phyloP scores from a whole-genome alignment of 805 yeast genomes.

The Yarrowia sp. region DNA sequence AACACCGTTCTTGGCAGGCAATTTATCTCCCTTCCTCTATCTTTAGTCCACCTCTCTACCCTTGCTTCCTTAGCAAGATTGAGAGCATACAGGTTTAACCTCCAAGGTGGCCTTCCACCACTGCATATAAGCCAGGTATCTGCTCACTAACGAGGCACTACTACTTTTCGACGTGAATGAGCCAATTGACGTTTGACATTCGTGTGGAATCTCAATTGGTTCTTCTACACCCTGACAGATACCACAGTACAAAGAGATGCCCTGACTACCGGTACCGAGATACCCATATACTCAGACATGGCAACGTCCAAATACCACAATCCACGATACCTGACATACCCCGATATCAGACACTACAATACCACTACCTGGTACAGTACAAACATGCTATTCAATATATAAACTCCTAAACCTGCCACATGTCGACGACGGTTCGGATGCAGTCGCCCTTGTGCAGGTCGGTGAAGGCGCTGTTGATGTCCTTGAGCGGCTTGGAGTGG shows the following conservation, averaged over 20 bases:
- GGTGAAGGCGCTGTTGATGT: constrained; percentile 86
- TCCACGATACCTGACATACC: too few relatives aligned
- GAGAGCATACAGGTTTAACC: constrained; percentile 7
- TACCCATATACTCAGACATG: too few relatives aligned
- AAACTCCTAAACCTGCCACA: constrained; percentile 4
- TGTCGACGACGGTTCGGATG: constrained; percentile 77
- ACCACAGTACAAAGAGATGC: too few relatives aligned
- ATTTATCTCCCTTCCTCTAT: not conserved
- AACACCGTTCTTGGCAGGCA: too few relatives aligned
- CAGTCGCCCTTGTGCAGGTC: constrained; percentile 94
- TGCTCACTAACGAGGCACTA: too few relatives aligned
- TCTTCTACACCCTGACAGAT: too few relatives aligned
- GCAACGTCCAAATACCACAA: not conserved
- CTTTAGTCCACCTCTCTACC: not conserved
- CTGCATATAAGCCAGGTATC: not conserved
- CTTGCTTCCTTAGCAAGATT: not conserved
- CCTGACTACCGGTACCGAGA: too few relatives aligned
- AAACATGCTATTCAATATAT: not conserved
- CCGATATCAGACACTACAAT: too few relatives aligned
- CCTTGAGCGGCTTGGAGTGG: constrained; percentile 72
- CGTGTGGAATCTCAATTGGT: too few relatives aligned
- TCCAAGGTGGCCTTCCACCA: not conserved
- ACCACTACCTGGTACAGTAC: too few relatives aligned
- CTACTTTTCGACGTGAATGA: too few relatives aligned
- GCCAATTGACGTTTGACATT: too few relatives aligned